A percentile compares a stretch with the other conserved stretches of the same genome.
Evolutionary conservation across 768 basidiomycete species (phyloP).

Genomic region (Clathrus columnatus): DNA sequence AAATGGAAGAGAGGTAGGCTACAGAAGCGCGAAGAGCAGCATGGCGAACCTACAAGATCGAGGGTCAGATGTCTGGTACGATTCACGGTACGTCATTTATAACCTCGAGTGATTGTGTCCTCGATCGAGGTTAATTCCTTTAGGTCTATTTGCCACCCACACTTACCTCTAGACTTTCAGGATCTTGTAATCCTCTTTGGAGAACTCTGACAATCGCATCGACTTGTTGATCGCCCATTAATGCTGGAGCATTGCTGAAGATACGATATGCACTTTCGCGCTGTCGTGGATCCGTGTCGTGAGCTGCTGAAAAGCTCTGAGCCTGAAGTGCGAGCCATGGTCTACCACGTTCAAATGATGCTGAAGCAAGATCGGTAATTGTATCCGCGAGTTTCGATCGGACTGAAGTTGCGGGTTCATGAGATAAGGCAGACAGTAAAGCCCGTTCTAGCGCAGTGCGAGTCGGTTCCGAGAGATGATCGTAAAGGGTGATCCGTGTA

Average conservation of each 20-base stretch:
- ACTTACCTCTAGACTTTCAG: slow-evolving; percentile 54
- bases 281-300: slow-evolving; percentile 9
- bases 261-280: slow-evolving; percentile 61
- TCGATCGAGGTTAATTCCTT: neutral
- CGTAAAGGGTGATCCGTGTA: slow-evolving; percentile 57
- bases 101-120: neutral
- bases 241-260: slow-evolving; percentile 54
- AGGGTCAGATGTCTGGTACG: too few relatives aligned
- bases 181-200: slow-evolving; percentile 59
- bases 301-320: slow-evolving; percentile 42
- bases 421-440: slow-evolving; percentile 57
- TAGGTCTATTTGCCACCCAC: neutral
- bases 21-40: slow-evolving; percentile 64
- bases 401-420: slow-evolving; percentile 51
- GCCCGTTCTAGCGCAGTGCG: slow-evolving; percentile 63
- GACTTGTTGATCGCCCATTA: slow-evolving; percentile 43
- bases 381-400: slow-evolving; percentile 68
- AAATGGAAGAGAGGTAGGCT: slow-evolving; percentile 57
- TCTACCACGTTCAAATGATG: slow-evolving; percentile 63
- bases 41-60: slow-evolving; percentile 48
- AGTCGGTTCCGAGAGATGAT: slow-evolving; percentile 60
- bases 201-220: slow-evolving; percentile 61
- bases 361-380: slow-evolving; percentile 65
- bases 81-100: too few relatives aligned
- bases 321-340: slow-evolving; percentile 79